Evolutionary conservation across 2,329 filamentous ascomycete species (phyloP).

Genomic region (Paradendryphiella salina): DNA sequence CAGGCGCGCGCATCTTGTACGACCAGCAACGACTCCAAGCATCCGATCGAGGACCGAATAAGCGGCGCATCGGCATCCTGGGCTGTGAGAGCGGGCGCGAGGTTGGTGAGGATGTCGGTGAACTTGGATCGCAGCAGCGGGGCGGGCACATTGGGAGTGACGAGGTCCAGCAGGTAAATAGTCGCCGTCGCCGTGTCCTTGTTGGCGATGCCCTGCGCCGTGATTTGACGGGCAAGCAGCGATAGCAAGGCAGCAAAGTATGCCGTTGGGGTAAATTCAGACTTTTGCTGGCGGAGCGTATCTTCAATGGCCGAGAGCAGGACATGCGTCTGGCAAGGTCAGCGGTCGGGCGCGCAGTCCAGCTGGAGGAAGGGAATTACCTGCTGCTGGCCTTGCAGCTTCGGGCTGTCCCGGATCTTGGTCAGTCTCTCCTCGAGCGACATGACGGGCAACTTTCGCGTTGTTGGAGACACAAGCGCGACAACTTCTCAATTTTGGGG

Average conservation of each 20-base stretch:
- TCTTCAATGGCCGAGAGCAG: slow-evolving; percentile 91
- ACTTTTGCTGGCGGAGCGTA: slow-evolving; percentile 85
- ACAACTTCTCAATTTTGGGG: slow-evolving; percentile 14
- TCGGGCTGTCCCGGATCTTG: slow-evolving; percentile 90
- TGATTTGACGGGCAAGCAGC: slow-evolving; percentile 76
- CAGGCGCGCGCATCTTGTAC: slow-evolving; percentile 87
- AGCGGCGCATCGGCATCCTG: slow-evolving; percentile 84
- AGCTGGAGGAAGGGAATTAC: slow-evolving; percentile 53
- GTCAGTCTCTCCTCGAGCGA: slow-evolving; percentile 88
- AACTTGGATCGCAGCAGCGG: slow-evolving; percentile 93
- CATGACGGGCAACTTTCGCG: slow-evolving; percentile 42
- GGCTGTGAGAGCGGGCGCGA: slow-evolving; percentile 81
- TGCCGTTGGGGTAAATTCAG: slow-evolving; percentile 79
- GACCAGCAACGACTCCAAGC: slow-evolving; percentile 85
- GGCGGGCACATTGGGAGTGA: slow-evolving; percentile 81
- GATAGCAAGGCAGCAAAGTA: slow-evolving; percentile 96
- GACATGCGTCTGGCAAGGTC: slow-evolving; percentile 68
- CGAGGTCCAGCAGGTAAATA: slow-evolving; percentile 92
- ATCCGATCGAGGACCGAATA: slow-evolving; percentile 85
- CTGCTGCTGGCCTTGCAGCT: slow-evolving; percentile 93
- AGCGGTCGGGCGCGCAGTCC: slow-evolving; percentile 9
- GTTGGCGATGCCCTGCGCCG: slow-evolving; percentile 67
- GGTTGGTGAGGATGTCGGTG: slow-evolving; percentile 82
- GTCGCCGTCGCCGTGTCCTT: slow-evolving; percentile 83
- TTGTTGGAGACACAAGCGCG: slow-evolving; percentile 14